Conservation (phyloP, 139 green algal genomes). For the Ettlia oleoabundans region DNA sequence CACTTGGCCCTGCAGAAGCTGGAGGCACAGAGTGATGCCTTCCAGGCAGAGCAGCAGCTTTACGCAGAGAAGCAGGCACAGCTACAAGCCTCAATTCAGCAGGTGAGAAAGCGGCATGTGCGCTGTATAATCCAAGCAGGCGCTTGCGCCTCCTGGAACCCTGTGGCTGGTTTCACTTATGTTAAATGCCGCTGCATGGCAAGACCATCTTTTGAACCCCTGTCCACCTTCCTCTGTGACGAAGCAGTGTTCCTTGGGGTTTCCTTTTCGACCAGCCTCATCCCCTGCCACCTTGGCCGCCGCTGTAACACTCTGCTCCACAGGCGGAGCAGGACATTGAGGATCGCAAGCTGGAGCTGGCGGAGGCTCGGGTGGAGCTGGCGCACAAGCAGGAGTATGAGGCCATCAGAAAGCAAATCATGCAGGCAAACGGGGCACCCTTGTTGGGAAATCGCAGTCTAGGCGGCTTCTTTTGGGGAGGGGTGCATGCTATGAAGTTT, state of each 20-base stretch:
- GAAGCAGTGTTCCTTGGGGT: too few relatives aligned
- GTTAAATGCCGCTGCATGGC: too few relatives aligned
- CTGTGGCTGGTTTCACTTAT: too few relatives aligned
- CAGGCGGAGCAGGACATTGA: constrained; percentile 22
- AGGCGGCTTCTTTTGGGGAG: too few relatives aligned
- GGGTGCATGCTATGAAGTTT: too few relatives aligned
- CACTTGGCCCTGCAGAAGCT: too few relatives aligned
- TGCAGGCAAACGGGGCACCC: constrained; percentile 24
- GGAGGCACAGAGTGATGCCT: constrained; percentile 14
- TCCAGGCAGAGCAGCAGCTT: constrained; percentile 28
- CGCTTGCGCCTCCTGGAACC: too few relatives aligned
- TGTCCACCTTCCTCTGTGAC: too few relatives aligned
- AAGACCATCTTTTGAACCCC: too few relatives aligned
- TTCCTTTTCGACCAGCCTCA: neutral
- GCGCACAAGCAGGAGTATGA: constrained; percentile 43
- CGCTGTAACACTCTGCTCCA: neutral
- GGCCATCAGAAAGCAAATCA: constrained; percentile 23
- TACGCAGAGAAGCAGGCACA: constrained; percentile 39
- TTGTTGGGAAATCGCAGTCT: too few relatives aligned
- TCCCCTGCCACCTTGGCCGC: neutral
- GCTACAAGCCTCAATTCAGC: constrained; percentile 36
- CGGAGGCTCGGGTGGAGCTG: constrained; percentile 36
- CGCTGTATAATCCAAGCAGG: neutral
- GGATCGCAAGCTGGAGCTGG: constrained; percentile 41
- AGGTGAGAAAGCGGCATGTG: neutral